Percentiles rank a stretch among this genome's conserved stretches.
phyloP scores from a whole-genome alignment of 1,284 basidiomycete species.

The Ustilago vetiveriae region DNA sequence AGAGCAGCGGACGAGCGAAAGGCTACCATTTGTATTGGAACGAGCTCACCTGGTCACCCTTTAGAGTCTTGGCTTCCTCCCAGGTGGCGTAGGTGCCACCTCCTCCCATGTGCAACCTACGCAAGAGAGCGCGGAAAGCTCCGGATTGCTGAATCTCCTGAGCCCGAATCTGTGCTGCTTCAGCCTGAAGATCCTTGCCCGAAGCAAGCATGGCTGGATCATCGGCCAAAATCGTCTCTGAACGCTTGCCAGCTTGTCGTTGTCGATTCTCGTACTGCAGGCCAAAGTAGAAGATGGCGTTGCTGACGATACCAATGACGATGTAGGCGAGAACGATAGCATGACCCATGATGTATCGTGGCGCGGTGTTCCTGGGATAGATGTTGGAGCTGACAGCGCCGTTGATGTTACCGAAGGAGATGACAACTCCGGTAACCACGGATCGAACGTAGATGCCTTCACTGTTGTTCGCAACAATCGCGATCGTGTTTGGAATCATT shows the following conservation, averaged over 20 bases:
- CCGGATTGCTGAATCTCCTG: conserved; percentile 24
- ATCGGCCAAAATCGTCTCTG: conserved; percentile 73
- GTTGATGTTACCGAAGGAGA: conserved; percentile 66
- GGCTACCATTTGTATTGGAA: conserved; percentile 29
- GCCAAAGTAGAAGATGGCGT: conserved; percentile 70
- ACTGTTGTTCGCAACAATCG: conserved; percentile 78
- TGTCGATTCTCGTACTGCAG: conserved; percentile 74
- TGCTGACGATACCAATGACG: conserved; percentile 73
- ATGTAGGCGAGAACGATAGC: conserved; percentile 78
- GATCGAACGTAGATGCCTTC: conserved; percentile 81
- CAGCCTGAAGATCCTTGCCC: conserved; percentile 30
- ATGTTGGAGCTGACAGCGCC: conserved; percentile 76
- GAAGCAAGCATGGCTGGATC: conserved; percentile 21
- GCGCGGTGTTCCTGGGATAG: conserved; percentile 75
- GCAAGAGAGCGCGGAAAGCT: conserved; percentile 15
- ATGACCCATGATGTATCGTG: conserved; percentile 77
- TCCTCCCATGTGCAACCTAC: conserved; percentile 26
- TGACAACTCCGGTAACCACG: conserved; percentile 72
- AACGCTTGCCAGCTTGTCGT: conserved; percentile 74
- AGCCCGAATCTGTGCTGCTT: conserved; percentile 25
- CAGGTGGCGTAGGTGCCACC: conserved; percentile 54
- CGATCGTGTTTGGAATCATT: conserved; percentile 76
- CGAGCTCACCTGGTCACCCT: conserved; percentile 47
- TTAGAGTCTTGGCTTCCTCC: conserved; percentile 47
- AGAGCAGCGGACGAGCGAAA: too few relatives aligned